Evolutionary conservation across 2,329 filamentous ascomycete genomes (phyloP), one percentile per base, ranked within the genome.

Genomic region (Aspergillus aculeatus): DNA sequence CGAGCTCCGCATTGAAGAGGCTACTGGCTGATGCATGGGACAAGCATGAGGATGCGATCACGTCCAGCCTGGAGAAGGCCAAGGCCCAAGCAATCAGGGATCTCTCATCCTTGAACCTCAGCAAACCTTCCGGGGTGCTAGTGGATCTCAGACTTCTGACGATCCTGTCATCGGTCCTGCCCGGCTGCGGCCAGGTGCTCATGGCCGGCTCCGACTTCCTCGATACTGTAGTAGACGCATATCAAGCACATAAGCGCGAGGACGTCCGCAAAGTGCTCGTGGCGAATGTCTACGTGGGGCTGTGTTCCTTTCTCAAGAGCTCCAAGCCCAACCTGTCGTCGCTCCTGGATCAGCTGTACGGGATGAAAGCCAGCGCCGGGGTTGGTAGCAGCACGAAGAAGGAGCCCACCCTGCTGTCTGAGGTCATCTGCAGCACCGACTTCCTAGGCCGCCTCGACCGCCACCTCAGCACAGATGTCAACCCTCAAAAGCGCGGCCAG

Each of bases 121-220:
- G 61, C 38, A 62, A 62, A 3, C 58, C 59, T 1, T 35, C 63
- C 11, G 65, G 63, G 38, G 48, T 70, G 16, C 58, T 68, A 14
- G 52, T 59, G 47, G 69, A 74, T 53, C 65, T 79, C 53, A 73
- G 74, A 35, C 62, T 68, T 9, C 66, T 80, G 57, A 80, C 77
- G 11, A 66, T 78, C 23, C 65, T 81, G 32, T 64, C 75, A 4
- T 77, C 74, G 26, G 65, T 70, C 26, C 70, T 78, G 57, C 75
- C 77, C 23, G 68, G 81, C 24, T 77, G 77, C 49, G 84, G 82
- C 31, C 74, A 78, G 6, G 81, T 90, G 66, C 88, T 96, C 68
- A 84, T 96, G 66, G 89, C 89, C 0, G 94, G 94, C 1, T 92
- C 90, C 54, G 94, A 97, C 75, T 94, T 95, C 67, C 76, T 96